These are phyloP conservation scores for Suillus subluteus DNA, from an alignment of 768 basidiomycete species.

Conservation along the genomic window DNA sequence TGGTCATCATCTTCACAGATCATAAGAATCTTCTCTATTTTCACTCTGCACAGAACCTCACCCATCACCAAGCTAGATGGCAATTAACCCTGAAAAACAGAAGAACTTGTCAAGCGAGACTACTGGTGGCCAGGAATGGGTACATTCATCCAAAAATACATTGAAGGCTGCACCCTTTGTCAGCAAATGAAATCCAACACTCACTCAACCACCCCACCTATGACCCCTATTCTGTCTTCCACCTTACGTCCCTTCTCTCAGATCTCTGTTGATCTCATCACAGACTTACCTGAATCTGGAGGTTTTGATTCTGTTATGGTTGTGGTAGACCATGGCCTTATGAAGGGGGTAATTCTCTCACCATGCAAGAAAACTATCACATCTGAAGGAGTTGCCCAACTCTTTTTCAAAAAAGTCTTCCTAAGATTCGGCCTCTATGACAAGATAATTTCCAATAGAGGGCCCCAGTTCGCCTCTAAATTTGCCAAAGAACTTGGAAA, in stretches of 20 bases:
- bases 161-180: no score
- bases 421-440: slow-evolving; percentile 5
- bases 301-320: slow-evolving; percentile 24
- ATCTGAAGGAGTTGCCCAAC: slow-evolving; percentile 17
- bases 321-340: slow-evolving; percentile 24
- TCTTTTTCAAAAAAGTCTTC: slow-evolving; percentile 13
- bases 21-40: no score
- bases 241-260: no score
- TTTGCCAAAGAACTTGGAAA: slow-evolving; percentile 24
- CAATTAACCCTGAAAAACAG: no score
- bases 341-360: slow-evolving; percentile 34
- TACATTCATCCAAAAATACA: background rate
- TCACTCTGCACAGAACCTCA: no score
- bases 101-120: no score
- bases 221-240: no score
- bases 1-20: no score
- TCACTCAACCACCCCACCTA: no score
- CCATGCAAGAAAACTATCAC: slow-evolving; percentile 20
- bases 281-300: background rate
- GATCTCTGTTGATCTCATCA: no score
- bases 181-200: background rate
- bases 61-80: no score
- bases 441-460: slow-evolving; percentile 12
- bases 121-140: no score
- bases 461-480: slow-evolving; percentile 26